Percentiles rank a stretch among this genome's conserved stretches.
These are phyloP conservation scores for Cyberlindnera veronae DNA, from an alignment of 805 yeast genomes.

Conservation along the genomic window DNA sequence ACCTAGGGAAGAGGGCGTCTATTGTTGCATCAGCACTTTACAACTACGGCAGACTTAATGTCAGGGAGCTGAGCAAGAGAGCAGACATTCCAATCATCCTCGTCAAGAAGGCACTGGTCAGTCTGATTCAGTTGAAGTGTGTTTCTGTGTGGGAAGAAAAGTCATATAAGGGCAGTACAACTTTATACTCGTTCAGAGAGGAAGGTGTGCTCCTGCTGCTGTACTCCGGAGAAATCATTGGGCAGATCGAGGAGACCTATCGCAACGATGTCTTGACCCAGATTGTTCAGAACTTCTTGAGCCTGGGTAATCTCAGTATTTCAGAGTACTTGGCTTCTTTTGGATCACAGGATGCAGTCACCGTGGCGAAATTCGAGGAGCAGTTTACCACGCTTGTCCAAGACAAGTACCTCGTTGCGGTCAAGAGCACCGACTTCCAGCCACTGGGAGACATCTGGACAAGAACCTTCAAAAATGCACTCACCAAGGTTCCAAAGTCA, in stretches of 20 bases:
- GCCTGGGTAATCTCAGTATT: constrained; percentile 61
- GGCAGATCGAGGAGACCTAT: constrained; percentile 44
- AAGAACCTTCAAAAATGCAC: constrained; percentile 38
- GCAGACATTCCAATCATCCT: constrained; percentile 45
- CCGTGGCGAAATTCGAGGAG: constrained; percentile 30
- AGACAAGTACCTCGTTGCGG: constrained; percentile 49
- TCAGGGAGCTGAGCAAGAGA: constrained; percentile 47
- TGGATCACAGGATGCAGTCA: constrained; percentile 27
- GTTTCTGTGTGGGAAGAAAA: constrained; percentile 60
- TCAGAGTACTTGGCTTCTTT: constrained; percentile 42
- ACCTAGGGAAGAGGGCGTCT: constrained; percentile 74
- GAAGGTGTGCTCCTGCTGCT: constrained; percentile 60
- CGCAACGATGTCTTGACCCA: constrained; percentile 45
- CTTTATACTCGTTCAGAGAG: constrained; percentile 59
- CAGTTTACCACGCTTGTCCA: constrained; percentile 44
- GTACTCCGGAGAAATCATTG: constrained; percentile 74
- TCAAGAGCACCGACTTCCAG: constrained; percentile 34
- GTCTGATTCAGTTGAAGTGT: constrained; percentile 76
- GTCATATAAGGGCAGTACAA: constrained; percentile 25
- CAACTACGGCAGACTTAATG: constrained; percentile 62
- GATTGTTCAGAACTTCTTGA: constrained; percentile 65
- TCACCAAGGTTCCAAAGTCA: constrained; percentile 34
- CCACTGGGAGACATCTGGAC: constrained; percentile 39
- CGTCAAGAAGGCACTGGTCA: constrained; percentile 65
- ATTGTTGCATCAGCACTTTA: constrained; percentile 55